Evolutionary conservation across 768 basidiomycete species (phyloP).

Genomic region (Amanita polypyramis): DNA sequence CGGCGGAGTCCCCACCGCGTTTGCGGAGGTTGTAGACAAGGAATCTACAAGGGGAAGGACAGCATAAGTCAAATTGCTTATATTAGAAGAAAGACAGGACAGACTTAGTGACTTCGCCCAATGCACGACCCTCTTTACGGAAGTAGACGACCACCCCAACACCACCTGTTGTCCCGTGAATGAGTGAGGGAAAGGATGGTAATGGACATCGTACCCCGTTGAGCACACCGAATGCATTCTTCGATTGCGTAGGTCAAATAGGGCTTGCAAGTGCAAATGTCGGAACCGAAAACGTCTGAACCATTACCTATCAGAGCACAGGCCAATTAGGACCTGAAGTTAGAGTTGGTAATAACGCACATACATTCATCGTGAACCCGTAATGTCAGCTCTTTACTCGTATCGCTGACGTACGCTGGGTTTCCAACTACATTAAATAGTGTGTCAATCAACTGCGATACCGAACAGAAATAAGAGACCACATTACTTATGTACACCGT

Average conservation of each 20-base stretch:
- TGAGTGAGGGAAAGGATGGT: not conserved
- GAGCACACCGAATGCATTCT: slow-evolving; percentile 77
- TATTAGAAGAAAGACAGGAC: slow-evolving; percentile 14
- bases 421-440: slow-evolving; percentile 52
- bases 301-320: slow-evolving; percentile 50
- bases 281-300: slow-evolving; percentile 92
- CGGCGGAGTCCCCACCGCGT: slow-evolving; percentile 85
- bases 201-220: slow-evolving; percentile 19
- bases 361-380: slow-evolving; percentile 90
- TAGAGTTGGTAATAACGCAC: not conserved
- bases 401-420: slow-evolving; percentile 66
- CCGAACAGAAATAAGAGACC: not conserved
- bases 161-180: slow-evolving; percentile 39
- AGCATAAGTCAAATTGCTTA: too few species aligned
- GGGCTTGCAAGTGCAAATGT: slow-evolving; percentile 89
- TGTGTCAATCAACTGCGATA: not conserved
- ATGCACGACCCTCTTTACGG: slow-evolving; percentile 85
- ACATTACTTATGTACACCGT: slow-evolving; percentile 84
- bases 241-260: slow-evolving; percentile 90
- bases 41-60: slow-evolving; percentile 40
- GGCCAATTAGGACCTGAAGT: not conserved
- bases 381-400: slow-evolving; percentile 70
- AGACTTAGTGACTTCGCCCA: slow-evolving; percentile 90
- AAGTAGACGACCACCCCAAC: slow-evolving; percentile 93
- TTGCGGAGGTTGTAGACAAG: slow-evolving; percentile 96